These are phyloP conservation scores for Coemansia reversa DNA, from an alignment of 192 early-diverging fungal species.

Conservation along the genomic window DNA sequence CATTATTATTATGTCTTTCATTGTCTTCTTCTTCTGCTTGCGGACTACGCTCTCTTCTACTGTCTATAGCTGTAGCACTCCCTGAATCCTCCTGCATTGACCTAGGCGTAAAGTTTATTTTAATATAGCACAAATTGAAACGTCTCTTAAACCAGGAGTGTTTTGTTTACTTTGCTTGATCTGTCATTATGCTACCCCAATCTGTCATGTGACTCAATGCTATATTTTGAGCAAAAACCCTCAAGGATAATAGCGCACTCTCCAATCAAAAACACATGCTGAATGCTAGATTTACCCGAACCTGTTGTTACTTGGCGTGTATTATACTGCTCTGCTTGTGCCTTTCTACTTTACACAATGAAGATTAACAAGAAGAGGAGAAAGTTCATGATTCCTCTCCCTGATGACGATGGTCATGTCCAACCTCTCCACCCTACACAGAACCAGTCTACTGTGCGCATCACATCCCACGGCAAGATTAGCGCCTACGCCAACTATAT, in stretches of 20 bases:
- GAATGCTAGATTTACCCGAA: background rate
- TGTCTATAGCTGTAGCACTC: background rate
- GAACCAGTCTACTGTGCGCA: constrained; percentile 23
- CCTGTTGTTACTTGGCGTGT: background rate
- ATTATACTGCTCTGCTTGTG: background rate
- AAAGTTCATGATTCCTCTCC: background rate
- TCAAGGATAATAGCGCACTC: background rate
- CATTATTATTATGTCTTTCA: background rate
- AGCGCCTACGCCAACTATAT: constrained; percentile 25
- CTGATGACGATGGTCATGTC: background rate
- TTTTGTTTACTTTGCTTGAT: background rate
- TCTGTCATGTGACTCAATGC: background rate
- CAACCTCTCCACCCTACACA: background rate
- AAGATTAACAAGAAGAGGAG: background rate
- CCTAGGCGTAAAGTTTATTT: background rate
- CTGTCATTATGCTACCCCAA: background rate
- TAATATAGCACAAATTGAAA: background rate
- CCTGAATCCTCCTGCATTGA: background rate
- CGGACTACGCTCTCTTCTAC: background rate
- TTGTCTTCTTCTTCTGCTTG: background rate
- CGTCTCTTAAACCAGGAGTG: background rate
- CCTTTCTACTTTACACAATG: background rate
- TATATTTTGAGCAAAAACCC: background rate
- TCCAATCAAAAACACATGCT: background rate
- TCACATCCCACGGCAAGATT: constrained; percentile 49